phyloP scores from a whole-genome alignment of 352 stramenopile species.

The Globisporangium camurandrum region DNA sequence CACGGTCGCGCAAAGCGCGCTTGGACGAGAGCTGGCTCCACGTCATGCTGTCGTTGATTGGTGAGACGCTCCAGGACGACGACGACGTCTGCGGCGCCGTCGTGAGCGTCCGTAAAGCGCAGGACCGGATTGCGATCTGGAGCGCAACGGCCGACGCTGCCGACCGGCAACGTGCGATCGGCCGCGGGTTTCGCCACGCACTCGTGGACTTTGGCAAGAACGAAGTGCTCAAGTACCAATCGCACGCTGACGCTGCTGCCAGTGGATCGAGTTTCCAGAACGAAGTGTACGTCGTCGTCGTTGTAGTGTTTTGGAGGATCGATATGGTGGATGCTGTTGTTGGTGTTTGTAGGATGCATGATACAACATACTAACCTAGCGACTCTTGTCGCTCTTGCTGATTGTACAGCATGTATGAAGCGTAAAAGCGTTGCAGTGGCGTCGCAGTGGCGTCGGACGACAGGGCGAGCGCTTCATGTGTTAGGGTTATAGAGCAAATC shows the following conservation, averaged over 20 bases:
- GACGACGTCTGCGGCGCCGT: slow-evolving; percentile 94
- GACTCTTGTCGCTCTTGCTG: not conserved
- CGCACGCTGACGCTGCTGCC: slow-evolving; percentile 76
- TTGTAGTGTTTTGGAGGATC: slow-evolving; percentile 5
- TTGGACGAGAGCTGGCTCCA: slow-evolving; percentile 95
- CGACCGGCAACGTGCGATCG: slow-evolving; percentile 73
- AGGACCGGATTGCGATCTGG: slow-evolving; percentile 96
- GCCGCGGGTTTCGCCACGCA: slow-evolving; percentile 67
- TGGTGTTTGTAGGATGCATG: not conserved
- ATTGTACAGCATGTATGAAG: slow-evolving; percentile 75
- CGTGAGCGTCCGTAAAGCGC: slow-evolving; percentile 91
- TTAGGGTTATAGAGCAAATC: slow-evolving; percentile 13
- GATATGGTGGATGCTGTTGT: not conserved
- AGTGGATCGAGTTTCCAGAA: slow-evolving; percentile 89
- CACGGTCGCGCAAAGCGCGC: slow-evolving; percentile 88
- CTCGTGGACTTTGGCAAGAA: slow-evolving; percentile 84
- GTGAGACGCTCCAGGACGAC: slow-evolving; percentile 92
- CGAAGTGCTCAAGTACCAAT: slow-evolving; percentile 86
- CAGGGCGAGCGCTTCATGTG: too few species aligned
- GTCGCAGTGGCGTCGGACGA: too few species aligned
- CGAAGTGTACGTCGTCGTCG: slow-evolving; percentile 68
- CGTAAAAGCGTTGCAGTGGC: slow-evolving; percentile 21
- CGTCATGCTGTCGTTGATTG: slow-evolving; percentile 93
- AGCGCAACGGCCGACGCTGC: slow-evolving; percentile 71
- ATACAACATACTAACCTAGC: not conserved